Percentiles rank a stretch among this genome's conserved stretches.
Conservation (phyloP, 805 yeast species). For the Pichia kluyveri region DNA sequence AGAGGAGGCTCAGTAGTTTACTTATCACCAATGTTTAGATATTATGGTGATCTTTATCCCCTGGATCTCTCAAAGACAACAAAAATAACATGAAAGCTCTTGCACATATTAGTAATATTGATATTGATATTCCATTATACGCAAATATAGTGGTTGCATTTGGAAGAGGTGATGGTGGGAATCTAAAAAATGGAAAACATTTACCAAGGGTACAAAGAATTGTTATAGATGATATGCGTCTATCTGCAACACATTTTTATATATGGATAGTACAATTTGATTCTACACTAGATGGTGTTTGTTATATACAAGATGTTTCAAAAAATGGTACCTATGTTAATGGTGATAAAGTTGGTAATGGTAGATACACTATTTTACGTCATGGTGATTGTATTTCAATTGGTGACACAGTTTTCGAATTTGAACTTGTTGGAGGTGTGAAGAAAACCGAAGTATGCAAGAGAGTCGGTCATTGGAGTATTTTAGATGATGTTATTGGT, state of each 20-base stretch:
- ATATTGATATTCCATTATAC: neutral
- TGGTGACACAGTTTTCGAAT: neutral
- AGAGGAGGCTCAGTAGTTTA: neutral
- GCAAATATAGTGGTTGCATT: slow-evolving; percentile 28
- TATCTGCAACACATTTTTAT: slow-evolving; percentile 39
- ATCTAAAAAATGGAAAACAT: slow-evolving; percentile 9
- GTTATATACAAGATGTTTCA: slow-evolving; percentile 42
- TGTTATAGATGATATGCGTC: slow-evolving; percentile 15
- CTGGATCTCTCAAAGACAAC: neutral
- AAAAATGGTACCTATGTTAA: slow-evolving; percentile 43
- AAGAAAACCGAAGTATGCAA: neutral
- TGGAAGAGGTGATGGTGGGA: slow-evolving; percentile 28
- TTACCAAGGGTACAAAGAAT: slow-evolving; percentile 12
- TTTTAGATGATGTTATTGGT: slow-evolving; percentile 36
- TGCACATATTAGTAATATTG: neutral
- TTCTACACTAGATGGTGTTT: slow-evolving; percentile 33
- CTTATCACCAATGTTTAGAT: slow-evolving; percentile 11
- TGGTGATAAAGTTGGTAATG: slow-evolving; percentile 20
- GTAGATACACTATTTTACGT: slow-evolving; percentile 25
- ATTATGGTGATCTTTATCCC: slow-evolving; percentile 11
- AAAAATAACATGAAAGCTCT: neutral
- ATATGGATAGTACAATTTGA: slow-evolving; percentile 35
- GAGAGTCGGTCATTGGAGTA: slow-evolving; percentile 28
- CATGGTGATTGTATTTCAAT: slow-evolving; percentile 30
- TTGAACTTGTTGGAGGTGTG: neutral